Evolutionary conservation across 1,284 basidiomycete genomes (phyloP).

Genomic region (Sanghuangporus baumii): DNA sequence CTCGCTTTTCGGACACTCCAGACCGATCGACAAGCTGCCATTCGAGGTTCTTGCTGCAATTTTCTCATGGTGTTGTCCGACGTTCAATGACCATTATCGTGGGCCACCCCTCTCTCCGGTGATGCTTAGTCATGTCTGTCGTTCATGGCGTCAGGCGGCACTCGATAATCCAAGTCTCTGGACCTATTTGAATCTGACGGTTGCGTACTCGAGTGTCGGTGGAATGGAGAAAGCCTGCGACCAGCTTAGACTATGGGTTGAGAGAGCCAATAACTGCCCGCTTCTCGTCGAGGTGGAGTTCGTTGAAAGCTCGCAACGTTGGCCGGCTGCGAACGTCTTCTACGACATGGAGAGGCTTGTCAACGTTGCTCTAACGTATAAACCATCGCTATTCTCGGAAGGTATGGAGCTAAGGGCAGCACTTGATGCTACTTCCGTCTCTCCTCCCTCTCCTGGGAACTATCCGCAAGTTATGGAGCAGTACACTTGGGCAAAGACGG

Average conservation of each 20-base stretch:
- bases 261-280: background rate
- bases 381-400: background rate
- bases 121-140: background rate
- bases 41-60: background rate
- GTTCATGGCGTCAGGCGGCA: background rate
- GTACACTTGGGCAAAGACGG: slow-evolving; percentile 4
- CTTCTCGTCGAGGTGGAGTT: background rate
- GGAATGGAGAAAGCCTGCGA: background rate
- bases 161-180: background rate
- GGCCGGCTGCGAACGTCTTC: background rate
- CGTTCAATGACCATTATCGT: background rate
- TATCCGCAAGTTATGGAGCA: background rate
- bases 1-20: background rate
- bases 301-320: background rate
- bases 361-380: background rate
- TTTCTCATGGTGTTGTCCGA: background rate
- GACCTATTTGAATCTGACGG: slow-evolving; percentile 1
- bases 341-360: background rate
- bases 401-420: slow-evolving; percentile 1
- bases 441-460: background rate
- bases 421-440: background rate
- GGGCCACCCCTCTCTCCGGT: background rate
- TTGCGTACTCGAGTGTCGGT: background rate
- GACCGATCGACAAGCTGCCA: background rate
- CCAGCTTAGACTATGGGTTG: background rate